Base-by-base conservation (phyloP, 1,284 basidiomycete genomes). In the Phellinidium pouzarii region DNA sequence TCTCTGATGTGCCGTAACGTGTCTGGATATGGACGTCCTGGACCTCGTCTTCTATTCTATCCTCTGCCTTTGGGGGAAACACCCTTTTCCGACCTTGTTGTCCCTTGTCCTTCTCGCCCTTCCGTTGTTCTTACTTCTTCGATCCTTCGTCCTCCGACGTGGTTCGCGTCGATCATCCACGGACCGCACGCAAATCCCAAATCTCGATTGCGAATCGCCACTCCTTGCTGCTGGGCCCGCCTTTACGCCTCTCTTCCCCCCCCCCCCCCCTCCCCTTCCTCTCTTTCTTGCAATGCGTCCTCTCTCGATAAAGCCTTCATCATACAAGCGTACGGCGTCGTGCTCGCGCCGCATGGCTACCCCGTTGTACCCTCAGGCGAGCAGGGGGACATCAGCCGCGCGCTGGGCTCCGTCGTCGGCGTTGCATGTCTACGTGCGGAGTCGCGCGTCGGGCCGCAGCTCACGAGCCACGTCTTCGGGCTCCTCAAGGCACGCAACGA, bases 391-490 rank as follows among this genome's bases (percentile, higher is more conserved):
- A 77, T 96, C 59, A 91, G 88, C 65, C 82, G 94, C 54, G 80
- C 91, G 20, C 69, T 95, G 61, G 91, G 93, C 40, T 93, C 89
- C 34, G 78, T 97, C 36, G 85, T 95, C 50, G 94, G 91, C 41
- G 87, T 92, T 54, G 86, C 93, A n/a, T 88, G 91, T 59, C 78
- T 99, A 49, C 83, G 95, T 56, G 85, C 94, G 5, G 90, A 95
- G 65, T 85, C 82, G 29, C 78, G 89, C 46, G 94, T 98, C 52
- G 92, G 84, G 14, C 91, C 94, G 6, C 95, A 98, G 66, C 78
- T 97, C 53, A 87, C 77, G 8, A 91, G 87, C 64, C 95, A 99
- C 67, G 87, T 94, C 42, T 96, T 93, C 68, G 95, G 95, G 17
- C 76, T 99, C 62, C 81, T 94, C 59, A 94, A 94, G 66, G 91